phyloP scores from a whole-genome alignment of 768 basidiomycete species.

The Boletus reticuloceps region DNA sequence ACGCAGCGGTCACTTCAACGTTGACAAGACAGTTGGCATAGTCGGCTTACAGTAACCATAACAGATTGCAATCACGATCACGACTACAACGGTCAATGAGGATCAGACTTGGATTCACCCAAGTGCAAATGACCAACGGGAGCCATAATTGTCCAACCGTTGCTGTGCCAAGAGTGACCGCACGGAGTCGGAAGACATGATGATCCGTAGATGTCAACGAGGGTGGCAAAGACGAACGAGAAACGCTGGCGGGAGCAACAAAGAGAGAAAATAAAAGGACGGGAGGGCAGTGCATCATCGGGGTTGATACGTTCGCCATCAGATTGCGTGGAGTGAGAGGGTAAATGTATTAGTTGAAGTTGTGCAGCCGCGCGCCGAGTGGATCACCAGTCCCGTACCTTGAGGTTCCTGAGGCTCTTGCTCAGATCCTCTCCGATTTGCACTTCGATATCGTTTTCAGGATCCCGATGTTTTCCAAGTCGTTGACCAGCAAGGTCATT shows the following conservation, averaged over 20 bases:
- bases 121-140: neutral
- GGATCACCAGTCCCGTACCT: conserved; percentile 47
- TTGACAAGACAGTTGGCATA: neutral
- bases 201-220: too few species aligned
- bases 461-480: conserved; percentile 78
- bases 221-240: too few species aligned
- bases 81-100: neutral
- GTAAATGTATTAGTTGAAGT: too few species aligned
- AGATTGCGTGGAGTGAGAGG: too few species aligned
- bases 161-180: neutral
- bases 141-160: neutral
- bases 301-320: too few species aligned
- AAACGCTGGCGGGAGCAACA: too few species aligned
- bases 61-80: neutral
- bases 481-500: conserved; percentile 69
- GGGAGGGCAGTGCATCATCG: too few species aligned
- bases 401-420: conserved; percentile 79
- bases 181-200: neutral
- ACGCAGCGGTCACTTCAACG: neutral
- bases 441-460: conserved; percentile 68
- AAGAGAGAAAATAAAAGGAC: too few species aligned
- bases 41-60: neutral
- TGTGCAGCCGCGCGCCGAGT: too few species aligned
- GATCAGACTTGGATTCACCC: neutral
- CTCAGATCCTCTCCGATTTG: conserved; percentile 89